Percentiles rank a stretch among this genome's conserved stretches.
These are phyloP conservation scores for Exophiala oligosperma DNA, from an alignment of 2,329 filamentous ascomycete genomes.

Conservation along the genomic window DNA sequence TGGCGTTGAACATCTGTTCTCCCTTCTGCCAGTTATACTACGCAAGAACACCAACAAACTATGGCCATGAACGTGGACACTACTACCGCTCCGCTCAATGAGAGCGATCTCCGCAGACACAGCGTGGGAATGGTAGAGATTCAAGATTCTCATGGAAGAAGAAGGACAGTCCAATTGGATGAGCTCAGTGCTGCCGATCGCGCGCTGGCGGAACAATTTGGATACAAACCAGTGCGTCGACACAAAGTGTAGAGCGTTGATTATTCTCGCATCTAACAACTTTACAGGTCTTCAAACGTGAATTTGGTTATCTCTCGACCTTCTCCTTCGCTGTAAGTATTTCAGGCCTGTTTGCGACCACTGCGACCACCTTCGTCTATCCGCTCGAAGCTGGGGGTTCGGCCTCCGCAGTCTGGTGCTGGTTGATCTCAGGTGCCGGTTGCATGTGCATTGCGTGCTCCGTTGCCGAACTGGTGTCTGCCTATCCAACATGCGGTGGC, in stretches of 20 bases:
- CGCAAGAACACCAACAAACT: background rate
- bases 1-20: slow-evolving; percentile 16
- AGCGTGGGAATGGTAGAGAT: slow-evolving; percentile 25
- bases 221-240: slow-evolving; percentile 34
- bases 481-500: slow-evolving; percentile 59
- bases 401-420: slow-evolving; percentile 58
- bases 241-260: background rate
- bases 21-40: background rate
- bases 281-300: slow-evolving; percentile 47
- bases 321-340: slow-evolving; percentile 63
- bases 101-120: slow-evolving; percentile 15
- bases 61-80: background rate
- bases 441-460: slow-evolving; percentile 58
- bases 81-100: slow-evolving; percentile 10
- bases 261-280: background rate
- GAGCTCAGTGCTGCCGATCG: slow-evolving; percentile 32
- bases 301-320: slow-evolving; percentile 59
- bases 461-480: slow-evolving; percentile 58
- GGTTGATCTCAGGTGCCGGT: slow-evolving; percentile 57
- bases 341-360: slow-evolving; percentile 56
- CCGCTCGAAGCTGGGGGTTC: slow-evolving; percentile 56
- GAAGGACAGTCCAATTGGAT: slow-evolving; percentile 27
- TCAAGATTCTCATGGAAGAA: slow-evolving; percentile 20
- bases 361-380: slow-evolving; percentile 57
- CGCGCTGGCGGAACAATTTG: slow-evolving; percentile 34